A percentile compares a stretch with the other conserved stretches of the same genome.
phyloP scores from a whole-genome alignment of 1,284 basidiomycete species.

The Quambalaria eucalypti region DNA sequence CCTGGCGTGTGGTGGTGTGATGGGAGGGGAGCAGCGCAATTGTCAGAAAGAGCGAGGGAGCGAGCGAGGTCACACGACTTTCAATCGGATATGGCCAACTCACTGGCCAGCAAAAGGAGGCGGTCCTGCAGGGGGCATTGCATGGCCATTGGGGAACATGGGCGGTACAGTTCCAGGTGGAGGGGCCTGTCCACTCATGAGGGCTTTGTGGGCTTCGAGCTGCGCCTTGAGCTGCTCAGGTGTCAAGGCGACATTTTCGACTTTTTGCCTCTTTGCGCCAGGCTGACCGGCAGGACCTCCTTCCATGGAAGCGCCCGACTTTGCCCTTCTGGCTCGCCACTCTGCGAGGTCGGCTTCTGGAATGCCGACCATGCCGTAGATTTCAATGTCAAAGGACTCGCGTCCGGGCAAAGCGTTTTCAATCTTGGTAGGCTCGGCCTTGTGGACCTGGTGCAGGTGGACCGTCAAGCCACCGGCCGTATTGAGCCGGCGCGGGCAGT shows the following conservation, averaged over 20 bases:
- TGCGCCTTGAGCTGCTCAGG: slow-evolving; percentile 70
- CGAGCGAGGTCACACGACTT: background rate
- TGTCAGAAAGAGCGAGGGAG: background rate
- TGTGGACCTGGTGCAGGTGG: slow-evolving; percentile 96
- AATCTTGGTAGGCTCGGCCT: slow-evolving; percentile 93
- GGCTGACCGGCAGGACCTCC: slow-evolving; percentile 54
- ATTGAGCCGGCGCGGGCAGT: slow-evolving; percentile 89
- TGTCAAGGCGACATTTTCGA: slow-evolving; percentile 65
- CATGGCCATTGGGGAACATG: slow-evolving; percentile 33
- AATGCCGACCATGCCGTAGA: slow-evolving; percentile 98
- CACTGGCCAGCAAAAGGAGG: slow-evolving; percentile 23
- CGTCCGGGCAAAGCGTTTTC: slow-evolving; percentile 92
- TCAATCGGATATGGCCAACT: slow-evolving; percentile 15
- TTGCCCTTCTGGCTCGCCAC: slow-evolving; percentile 69
- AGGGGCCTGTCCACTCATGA: slow-evolving; percentile 64
- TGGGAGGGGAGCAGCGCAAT: background rate
- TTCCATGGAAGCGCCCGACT: slow-evolving; percentile 13
- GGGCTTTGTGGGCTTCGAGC: slow-evolving; percentile 76
- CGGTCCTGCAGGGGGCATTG: slow-evolving; percentile 46
- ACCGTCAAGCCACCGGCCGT: slow-evolving; percentile 97
- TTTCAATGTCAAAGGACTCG: slow-evolving; percentile 96
- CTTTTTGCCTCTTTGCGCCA: slow-evolving; percentile 63
- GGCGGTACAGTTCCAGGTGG: slow-evolving; percentile 59
- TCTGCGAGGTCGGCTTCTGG: slow-evolving; percentile 86
- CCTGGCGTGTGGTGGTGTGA: background rate